phyloP scores from a whole-genome alignment of 345 rosid species.

The Conringia planisiliqua region DNA sequence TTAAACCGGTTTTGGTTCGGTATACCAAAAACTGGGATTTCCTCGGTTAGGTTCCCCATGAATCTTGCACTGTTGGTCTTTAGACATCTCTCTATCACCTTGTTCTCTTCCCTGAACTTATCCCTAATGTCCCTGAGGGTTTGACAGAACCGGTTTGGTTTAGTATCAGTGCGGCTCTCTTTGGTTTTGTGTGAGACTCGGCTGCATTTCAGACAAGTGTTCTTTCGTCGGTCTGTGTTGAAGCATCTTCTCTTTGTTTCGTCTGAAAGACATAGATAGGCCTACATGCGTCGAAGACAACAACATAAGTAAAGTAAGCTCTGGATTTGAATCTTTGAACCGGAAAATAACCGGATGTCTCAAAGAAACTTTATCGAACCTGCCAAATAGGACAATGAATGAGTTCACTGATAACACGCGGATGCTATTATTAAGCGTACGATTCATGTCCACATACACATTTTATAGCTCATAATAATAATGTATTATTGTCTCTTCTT shows the following conservation, averaged over 20 bases:
- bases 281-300: constrained; percentile 43
- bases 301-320: not conserved
- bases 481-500: not conserved
- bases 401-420: constrained; percentile 2
- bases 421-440: not conserved
- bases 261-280: constrained; percentile 65
- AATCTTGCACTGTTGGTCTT: constrained; percentile 43
- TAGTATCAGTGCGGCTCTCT: constrained; percentile 16
- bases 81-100: constrained; percentile 71
- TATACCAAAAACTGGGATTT: constrained; percentile 9
- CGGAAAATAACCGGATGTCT: not conserved
- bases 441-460: constrained; percentile 9
- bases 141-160: constrained; percentile 31
- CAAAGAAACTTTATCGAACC: not conserved
- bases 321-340: not conserved
- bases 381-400: not conserved
- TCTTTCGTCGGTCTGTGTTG: constrained; percentile 50
- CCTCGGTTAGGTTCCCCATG: constrained; percentile 30
- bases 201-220: constrained; percentile 56
- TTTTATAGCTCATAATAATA: not conserved
- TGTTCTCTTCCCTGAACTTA: constrained; percentile 75
- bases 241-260: constrained; percentile 54
- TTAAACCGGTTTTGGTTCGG: not conserved
- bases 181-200: constrained; percentile 39
- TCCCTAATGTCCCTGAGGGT: constrained; percentile 48